Conservation (phyloP, 768 basidiomycete genomes). For the Leucocoprinus birnbaumii region DNA sequence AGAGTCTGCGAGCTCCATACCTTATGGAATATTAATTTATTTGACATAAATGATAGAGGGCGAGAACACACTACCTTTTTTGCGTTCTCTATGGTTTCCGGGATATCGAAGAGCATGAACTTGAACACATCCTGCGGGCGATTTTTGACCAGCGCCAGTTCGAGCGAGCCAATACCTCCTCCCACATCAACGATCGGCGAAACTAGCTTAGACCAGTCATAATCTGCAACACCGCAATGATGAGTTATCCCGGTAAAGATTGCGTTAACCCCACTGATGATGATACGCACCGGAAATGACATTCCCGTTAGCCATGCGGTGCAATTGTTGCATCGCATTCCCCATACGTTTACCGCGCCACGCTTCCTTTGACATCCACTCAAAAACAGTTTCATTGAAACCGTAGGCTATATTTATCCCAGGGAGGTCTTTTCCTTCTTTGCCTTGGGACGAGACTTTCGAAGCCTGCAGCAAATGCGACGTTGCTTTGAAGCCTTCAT, state of each 20-base stretch:
- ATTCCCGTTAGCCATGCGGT: slow-evolving; percentile 2
- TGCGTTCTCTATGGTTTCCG: neutral
- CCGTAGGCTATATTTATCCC: slow-evolving; percentile 2
- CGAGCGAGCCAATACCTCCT: slow-evolving; percentile 5
- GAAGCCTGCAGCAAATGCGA: slow-evolving; percentile 2
- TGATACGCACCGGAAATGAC: neutral
- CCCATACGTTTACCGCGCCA: slow-evolving; percentile 6
- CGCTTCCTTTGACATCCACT: slow-evolving; percentile 8
- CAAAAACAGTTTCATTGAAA: slow-evolving; percentile 1
- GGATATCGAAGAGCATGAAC: slow-evolving; percentile 3
- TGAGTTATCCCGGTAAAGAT: neutral
- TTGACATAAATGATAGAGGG: neutral
- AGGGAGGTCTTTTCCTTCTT: neutral
- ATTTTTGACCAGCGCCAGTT: neutral
- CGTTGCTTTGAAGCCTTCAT: slow-evolving; percentile 9
- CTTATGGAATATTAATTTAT: neutral
- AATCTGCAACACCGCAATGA: neutral
- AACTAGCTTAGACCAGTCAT: neutral
- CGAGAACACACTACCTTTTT: neutral
- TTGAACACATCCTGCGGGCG: neutral
- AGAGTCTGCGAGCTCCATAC: neutral
- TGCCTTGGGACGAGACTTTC: neutral
- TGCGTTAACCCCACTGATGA: neutral
- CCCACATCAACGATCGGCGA: slow-evolving; percentile 3
- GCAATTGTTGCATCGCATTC: slow-evolving; percentile 8